Percentiles rank a stretch among this genome's conserved stretches.
phyloP scores from a whole-genome alignment of 2,329 filamentous ascomycete genomes.

The Fusarium subglutinans region DNA sequence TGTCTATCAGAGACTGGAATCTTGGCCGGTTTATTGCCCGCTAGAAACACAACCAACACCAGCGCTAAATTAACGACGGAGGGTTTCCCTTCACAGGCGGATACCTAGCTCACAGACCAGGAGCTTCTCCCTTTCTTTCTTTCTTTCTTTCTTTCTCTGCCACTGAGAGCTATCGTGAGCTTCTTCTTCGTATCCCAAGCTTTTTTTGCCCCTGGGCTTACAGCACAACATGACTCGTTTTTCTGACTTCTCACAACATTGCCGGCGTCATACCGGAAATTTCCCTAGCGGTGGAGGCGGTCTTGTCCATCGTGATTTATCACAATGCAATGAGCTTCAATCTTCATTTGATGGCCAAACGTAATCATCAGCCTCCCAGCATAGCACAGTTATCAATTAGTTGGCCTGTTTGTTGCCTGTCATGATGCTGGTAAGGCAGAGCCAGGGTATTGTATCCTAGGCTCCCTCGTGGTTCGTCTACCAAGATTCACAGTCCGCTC shows the following conservation, averaged over 20 bases:
- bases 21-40: constrained; percentile 4
- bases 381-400: not conserved
- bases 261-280: constrained; percentile 21
- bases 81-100: not conserved
- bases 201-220: constrained; percentile 12
- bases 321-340: not conserved
- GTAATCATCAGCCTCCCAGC: not conserved
- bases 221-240: constrained; percentile 25
- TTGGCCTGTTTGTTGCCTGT: constrained; percentile 7
- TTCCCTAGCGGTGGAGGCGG: constrained; percentile 12
- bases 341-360: not conserved
- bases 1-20: constrained; percentile 4
- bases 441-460: constrained; percentile 3
- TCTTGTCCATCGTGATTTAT: constrained; percentile 19
- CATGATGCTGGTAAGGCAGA: constrained; percentile 3
- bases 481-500: not conserved
- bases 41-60: constrained; percentile 7
- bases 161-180: not conserved
- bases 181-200: not conserved
- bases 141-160: not conserved
- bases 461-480: constrained; percentile 10
- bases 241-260: not conserved
- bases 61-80: not conserved
- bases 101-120: not conserved
- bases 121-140: not conserved